Evolutionary conservation across 2,329 filamentous ascomycete species (phyloP).

Genomic region (Stagonosporopsis cucurbitacearum): DNA sequence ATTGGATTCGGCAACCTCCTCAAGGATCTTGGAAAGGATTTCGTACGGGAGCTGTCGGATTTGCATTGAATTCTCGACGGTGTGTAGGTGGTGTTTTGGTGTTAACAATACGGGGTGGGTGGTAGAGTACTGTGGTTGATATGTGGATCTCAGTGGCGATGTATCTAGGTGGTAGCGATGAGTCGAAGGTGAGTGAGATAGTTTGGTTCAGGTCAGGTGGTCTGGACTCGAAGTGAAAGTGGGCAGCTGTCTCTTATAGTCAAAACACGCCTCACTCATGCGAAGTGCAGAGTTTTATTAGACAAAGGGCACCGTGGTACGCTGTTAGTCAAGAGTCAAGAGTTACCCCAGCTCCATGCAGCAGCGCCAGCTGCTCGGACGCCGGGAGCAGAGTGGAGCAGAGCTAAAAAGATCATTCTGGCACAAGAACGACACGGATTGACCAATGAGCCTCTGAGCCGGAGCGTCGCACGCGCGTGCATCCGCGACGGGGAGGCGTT

Average conservation of each 20-base stretch:
- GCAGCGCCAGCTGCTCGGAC: slow-evolving; percentile 37
- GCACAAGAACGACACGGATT: slow-evolving; percentile 32
- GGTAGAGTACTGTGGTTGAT: slow-evolving; percentile 7
- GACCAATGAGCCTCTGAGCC: slow-evolving; percentile 9
- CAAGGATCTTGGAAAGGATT: slow-evolving; percentile 59
- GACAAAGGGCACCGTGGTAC: slow-evolving; percentile 39
- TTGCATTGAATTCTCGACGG: slow-evolving; percentile 46
- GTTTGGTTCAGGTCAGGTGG: slow-evolving; percentile 23
- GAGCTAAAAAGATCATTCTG: slow-evolving; percentile 30
- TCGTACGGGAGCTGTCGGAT: slow-evolving; percentile 61
- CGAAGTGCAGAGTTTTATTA: slow-evolving; percentile 35
- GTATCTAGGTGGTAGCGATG: slow-evolving; percentile 1
- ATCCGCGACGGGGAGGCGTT: slow-evolving; percentile 31
- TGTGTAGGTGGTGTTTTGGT: slow-evolving; percentile 5
- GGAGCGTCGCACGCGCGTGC: slow-evolving; percentile 26
- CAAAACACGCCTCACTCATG: slow-evolving; percentile 5
- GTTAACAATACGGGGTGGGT: slow-evolving; percentile 9
- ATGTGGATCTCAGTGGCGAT: slow-evolving; percentile 4
- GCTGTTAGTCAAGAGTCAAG: slow-evolving; percentile 42
- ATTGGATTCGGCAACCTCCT: slow-evolving; percentile 57
- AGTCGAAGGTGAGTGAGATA: slow-evolving; percentile 16
- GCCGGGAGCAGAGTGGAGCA: slow-evolving; percentile 32
- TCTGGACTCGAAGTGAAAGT: slow-evolving; percentile 12
- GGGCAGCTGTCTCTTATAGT: slow-evolving; percentile 39
- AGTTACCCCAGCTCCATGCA: slow-evolving; percentile 34